These are phyloP conservation scores for Rhodomyrtus psidioides DNA, from an alignment of 441 rosid genomes.

Conservation along the genomic window DNA sequence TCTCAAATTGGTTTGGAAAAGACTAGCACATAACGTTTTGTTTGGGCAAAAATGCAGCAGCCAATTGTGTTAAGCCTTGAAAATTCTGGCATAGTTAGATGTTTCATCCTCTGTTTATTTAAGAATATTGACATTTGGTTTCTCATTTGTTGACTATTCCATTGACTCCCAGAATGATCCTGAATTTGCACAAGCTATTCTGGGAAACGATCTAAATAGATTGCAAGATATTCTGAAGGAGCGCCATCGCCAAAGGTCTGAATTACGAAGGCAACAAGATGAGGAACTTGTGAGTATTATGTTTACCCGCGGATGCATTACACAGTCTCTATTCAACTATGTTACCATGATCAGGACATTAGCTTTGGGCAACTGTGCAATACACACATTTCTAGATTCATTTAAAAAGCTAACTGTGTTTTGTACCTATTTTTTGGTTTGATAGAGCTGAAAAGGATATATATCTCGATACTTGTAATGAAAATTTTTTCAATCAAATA, in stretches of 20 bases:
- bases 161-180: slow-evolving; percentile 51
- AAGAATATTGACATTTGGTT: neutral
- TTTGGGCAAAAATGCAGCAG: neutral
- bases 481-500: neutral
- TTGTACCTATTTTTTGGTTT: neutral
- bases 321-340: neutral
- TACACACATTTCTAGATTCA: neutral
- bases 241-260: slow-evolving; percentile 61
- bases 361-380: neutral
- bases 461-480: neutral
- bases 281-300: slow-evolving; percentile 71
- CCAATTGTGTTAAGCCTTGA: neutral
- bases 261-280: slow-evolving; percentile 51
- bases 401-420: neutral
- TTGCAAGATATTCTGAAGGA: slow-evolving; percentile 65
- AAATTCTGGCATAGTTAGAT: neutral
- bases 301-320: neutral
- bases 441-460: neutral
- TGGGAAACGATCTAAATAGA: slow-evolving; percentile 77
- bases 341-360: neutral
- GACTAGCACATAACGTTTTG: neutral
- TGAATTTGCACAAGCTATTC: slow-evolving; percentile 80
- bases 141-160: neutral
- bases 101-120: neutral
- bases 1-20: neutral